Evolutionary conservation across 1,284 basidiomycete genomes (phyloP).

Genomic region (Ceratobasidium sp.): DNA sequence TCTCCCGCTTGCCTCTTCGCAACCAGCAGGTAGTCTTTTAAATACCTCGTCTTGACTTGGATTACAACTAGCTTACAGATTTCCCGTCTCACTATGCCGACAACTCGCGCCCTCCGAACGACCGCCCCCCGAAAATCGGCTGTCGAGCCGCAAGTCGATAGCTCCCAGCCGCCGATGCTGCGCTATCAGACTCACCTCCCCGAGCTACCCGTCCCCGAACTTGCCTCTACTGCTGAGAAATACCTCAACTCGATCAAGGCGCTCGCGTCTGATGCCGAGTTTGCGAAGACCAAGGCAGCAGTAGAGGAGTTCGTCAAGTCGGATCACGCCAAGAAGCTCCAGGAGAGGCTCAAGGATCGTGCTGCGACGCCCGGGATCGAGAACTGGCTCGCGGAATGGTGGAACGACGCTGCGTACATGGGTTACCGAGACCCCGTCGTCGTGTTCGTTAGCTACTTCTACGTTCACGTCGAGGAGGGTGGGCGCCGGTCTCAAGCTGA

Average conservation of each 20-base stretch:
- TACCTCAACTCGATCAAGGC: conserved; percentile 89
- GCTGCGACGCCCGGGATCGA: conserved; percentile 69
- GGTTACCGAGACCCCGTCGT: conserved; percentile 90
- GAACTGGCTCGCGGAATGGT: conserved; percentile 97
- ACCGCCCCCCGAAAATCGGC: conserved; percentile 43
- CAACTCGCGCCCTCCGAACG: conserved; percentile 26
- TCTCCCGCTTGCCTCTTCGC: conserved; percentile 21
- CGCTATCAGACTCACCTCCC: conserved; percentile 86
- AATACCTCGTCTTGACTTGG: background rate
- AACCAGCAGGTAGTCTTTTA: conserved; percentile 10
- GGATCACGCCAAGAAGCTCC: conserved; percentile 80
- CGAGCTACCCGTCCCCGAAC: conserved; percentile 84
- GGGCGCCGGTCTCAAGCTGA: conserved; percentile 67
- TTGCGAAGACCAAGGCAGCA: conserved; percentile 68
- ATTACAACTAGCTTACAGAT: background rate
- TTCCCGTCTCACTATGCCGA: conserved; percentile 13
- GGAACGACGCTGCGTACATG: conserved; percentile 95
- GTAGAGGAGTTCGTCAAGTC: conserved; percentile 82
- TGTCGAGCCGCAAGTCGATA: conserved; percentile 62
- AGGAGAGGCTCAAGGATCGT: conserved; percentile 81
- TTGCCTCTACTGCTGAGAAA: conserved; percentile 84
- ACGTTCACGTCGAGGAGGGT: conserved; percentile 84
- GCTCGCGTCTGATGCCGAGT: conserved; percentile 75
- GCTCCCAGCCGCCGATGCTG: conserved; percentile 69
- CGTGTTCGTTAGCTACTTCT: conserved; percentile 96